Conservation (phyloP, 192 early-diverging fungal species). For the Podila epicladia region DNA sequence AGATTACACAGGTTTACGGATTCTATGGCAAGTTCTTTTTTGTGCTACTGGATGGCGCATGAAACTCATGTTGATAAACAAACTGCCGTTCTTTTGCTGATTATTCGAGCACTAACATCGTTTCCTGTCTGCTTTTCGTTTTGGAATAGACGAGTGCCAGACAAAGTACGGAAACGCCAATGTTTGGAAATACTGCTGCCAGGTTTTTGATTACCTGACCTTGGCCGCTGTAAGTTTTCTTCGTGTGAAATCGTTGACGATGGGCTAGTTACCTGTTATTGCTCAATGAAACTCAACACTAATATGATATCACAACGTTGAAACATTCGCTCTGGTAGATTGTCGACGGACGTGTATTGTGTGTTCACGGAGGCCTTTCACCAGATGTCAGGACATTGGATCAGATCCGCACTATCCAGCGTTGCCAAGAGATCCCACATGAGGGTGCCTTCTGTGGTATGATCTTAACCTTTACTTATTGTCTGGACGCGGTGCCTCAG, state of each 20-base stretch:
- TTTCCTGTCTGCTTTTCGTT: neutral
- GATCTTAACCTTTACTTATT: neutral
- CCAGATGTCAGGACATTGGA: constrained; percentile 94
- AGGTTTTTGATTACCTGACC: constrained; percentile 92
- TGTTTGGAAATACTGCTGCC: constrained; percentile 96
- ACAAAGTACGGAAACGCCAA: constrained; percentile 95
- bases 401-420: constrained; percentile 94
- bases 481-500: neutral
- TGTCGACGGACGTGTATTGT: constrained; percentile 92
- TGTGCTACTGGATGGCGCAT: too few relatives aligned
- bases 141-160: constrained; percentile 84
- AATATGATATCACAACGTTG: too few relatives aligned
- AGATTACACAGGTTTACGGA: constrained; percentile 97
- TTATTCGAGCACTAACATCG: neutral
- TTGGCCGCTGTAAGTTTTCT: constrained; percentile 80
- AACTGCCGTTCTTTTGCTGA: neutral
- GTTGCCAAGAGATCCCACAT: constrained; percentile 95
- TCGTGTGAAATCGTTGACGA: too few relatives aligned
- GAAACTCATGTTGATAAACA: too few relatives aligned
- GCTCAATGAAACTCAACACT: neutral
- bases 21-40: constrained; percentile 77
- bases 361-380: constrained; percentile 94
- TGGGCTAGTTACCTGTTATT: too few relatives aligned
- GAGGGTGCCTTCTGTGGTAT: constrained; percentile 89
- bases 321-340: constrained; percentile 62